Evolutionary conservation across 2,329 filamentous ascomycete species (phyloP).

Genomic region (Coniella vitis): DNA sequence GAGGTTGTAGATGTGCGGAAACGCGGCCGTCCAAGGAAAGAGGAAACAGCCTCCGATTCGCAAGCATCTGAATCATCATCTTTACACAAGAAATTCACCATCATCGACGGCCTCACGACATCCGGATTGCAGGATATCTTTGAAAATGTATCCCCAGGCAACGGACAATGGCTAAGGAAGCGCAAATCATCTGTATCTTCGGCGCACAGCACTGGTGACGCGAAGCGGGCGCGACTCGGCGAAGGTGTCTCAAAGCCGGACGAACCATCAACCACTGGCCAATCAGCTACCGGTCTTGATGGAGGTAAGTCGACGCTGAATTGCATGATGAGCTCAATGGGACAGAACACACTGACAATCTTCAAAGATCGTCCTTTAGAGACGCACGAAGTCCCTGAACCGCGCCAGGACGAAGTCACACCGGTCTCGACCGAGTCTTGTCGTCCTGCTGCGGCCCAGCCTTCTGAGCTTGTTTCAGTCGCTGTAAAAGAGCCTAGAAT

Average conservation of each 20-base stretch:
- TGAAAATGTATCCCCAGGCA: slow-evolving; percentile 12
- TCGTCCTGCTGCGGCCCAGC: background rate
- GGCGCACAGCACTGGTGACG: slow-evolving; percentile 16
- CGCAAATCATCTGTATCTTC: slow-evolving; percentile 24
- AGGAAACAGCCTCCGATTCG: background rate
- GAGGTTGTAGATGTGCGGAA: slow-evolving; percentile 5
- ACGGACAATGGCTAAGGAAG: slow-evolving; percentile 19
- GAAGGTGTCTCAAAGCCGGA: slow-evolving; percentile 7
- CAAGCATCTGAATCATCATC: background rate
- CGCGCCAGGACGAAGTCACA: background rate
- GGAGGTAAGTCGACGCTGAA: background rate
- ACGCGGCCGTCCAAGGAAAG: slow-evolving; percentile 8
- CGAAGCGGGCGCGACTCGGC: slow-evolving; percentile 23
- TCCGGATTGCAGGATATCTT: slow-evolving; percentile 19
- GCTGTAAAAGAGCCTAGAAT: background rate
- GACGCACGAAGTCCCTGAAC: background rate
- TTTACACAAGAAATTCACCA: slow-evolving; percentile 9
- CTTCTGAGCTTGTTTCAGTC: background rate
- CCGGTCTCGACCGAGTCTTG: background rate
- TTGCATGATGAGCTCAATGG: background rate
- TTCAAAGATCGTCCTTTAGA: background rate
- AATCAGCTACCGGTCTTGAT: slow-evolving; percentile 9
- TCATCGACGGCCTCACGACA: slow-evolving; percentile 7
- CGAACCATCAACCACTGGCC: slow-evolving; percentile 18
- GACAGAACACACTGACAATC: background rate